Base-by-base conservation (phyloP, 768 basidiomycete species). In the Boletus rubroflammeus region DNA sequence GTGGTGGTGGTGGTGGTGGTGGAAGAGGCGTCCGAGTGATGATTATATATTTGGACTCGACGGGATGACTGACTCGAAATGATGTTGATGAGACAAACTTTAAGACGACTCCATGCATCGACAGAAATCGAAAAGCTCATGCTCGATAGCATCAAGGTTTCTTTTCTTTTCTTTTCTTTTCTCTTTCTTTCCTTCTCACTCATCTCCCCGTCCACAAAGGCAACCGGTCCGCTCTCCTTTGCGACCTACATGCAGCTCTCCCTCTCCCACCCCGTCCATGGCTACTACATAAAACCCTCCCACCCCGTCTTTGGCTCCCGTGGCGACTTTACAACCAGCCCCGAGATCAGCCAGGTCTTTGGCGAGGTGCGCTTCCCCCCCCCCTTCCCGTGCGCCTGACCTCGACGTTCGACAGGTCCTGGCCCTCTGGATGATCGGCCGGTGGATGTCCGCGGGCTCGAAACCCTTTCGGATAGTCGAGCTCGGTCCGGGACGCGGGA, bases 271-370 rank as follows among this genome's bases (percentile, higher is more conserved):
- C 93, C 95, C 1, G 87, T 81, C 0, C 76, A 92, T 50, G 97
- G 97, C 1, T 99, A 98, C 73, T 98, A 98, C 75, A 91, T 88
- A 76, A 87, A 84, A 35, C 72, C 81, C 0, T 63, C 76, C 14
- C 78, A 90, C 53, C 77, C 82, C 40, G 86, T 98, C 3, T 92
- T 99, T 63, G 97, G 97, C 13, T 58, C 82, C 0, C 76, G 78
- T 39, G 97, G 97, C 6, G 97, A 99, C 75, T 99, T 98, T 65
- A 88, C 90, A 21, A 99, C 97, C 11, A 93, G 90, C 62, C 97
- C 96, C 2, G 97, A 99, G 70, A 98, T 99, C 50, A 90, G 84
- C 62, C 94, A 98, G 68, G 83, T 91, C 0, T 98, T 98, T 67
- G 97, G 97, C 55, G 96, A 99, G 84, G 96, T 94, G 66, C 59